Conservation (phyloP, 208 protist species). For the Strigomonas galati region DNA sequence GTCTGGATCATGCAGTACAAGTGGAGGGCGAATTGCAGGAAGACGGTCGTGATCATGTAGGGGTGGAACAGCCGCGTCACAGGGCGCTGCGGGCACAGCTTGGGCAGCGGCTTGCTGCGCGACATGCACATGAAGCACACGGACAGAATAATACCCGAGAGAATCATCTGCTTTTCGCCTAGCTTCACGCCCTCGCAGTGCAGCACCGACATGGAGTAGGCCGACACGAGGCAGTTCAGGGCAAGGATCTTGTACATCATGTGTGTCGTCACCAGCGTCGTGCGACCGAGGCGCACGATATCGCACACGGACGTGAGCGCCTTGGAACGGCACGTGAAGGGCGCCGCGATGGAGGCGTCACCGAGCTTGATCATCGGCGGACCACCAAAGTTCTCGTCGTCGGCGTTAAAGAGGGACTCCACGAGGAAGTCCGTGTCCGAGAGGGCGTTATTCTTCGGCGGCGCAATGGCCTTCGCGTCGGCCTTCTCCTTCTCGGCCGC, state of each 20-base stretch:
- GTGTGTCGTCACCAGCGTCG: conserved; percentile 97
- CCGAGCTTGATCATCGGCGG: conserved; percentile 91
- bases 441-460: conserved; percentile 20
- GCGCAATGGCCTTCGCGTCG: conserved; percentile 45
- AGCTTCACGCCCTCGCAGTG: conserved; percentile 96
- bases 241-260: conserved; percentile 99
- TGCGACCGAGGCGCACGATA: conserved; percentile 97
- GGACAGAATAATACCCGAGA: conserved; percentile 92
- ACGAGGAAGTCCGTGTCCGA: conserved; percentile 78
- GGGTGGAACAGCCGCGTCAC: conserved; percentile 93
- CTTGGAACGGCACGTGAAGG: conserved; percentile 92
- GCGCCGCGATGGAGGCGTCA: conserved; percentile 92
- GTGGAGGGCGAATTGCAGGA: conserved; percentile 96
- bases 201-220: conserved; percentile 97
- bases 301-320: conserved; percentile 87
- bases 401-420: conserved; percentile 87
- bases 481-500: conserved; percentile 46
- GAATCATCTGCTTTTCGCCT: conserved; percentile 97
- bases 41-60: conserved; percentile 94
- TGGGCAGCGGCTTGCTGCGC: conserved; percentile 89
- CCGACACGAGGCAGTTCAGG: conserved; percentile 97
- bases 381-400: conserved; percentile 66
- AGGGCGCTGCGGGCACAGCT: conserved; percentile 91
- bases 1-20: conserved; percentile 89
- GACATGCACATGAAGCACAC: conserved; percentile 98